Evolutionary conservation across 2,329 filamentous ascomycete genomes (phyloP), one percentile per base, ranked within the genome.

Genomic region (Aureobasidium musti): DNA sequence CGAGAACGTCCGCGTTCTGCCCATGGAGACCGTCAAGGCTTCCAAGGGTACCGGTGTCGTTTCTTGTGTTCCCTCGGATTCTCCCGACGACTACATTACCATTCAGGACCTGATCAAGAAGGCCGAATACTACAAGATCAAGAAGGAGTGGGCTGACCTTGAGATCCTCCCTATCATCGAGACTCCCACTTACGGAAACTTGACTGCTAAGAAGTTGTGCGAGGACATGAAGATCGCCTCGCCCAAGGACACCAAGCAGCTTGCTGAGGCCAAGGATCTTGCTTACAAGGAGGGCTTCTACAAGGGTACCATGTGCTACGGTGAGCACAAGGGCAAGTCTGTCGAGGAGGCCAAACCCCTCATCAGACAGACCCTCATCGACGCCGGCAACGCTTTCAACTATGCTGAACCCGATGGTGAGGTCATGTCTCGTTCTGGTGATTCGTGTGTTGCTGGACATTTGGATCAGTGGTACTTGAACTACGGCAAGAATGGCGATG

Each of bases 251-350:
- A 86, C 89, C 41, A 95, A 91, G 76, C 90, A 93, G 79, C 87
- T 99, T 54, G 90, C 91, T 53, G 90, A 97, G 78, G 95, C 95
- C 53, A 99, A 99, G 81, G 94, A 98, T 72, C 82, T 96, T 71
- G 93, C 95, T 0, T 99, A 99, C 84, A 97, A 95, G 79, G 93
- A 97, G 76, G 95, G 93, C 19, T 98, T 91, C 82, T 99, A 99
- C 82, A 92, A 97, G 80, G 95, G 95, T 71, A 89, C 85, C 67
- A 91, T 99, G 88, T 82, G 92, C 70, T 85, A 91, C 68, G 95
- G 95, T 67, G 91, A 97, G 35, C 96, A 91, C 80, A 90, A 89
- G 77, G 95, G 94, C 61, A 86, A 94, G 79, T 86, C 91, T 71
- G 95, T 99, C 8, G 90, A 95, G 76, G 85, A 86, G 65, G 93